phyloP scores from a whole-genome alignment of 139 green algal genomes.

The Yamagishiella unicocca region DNA sequence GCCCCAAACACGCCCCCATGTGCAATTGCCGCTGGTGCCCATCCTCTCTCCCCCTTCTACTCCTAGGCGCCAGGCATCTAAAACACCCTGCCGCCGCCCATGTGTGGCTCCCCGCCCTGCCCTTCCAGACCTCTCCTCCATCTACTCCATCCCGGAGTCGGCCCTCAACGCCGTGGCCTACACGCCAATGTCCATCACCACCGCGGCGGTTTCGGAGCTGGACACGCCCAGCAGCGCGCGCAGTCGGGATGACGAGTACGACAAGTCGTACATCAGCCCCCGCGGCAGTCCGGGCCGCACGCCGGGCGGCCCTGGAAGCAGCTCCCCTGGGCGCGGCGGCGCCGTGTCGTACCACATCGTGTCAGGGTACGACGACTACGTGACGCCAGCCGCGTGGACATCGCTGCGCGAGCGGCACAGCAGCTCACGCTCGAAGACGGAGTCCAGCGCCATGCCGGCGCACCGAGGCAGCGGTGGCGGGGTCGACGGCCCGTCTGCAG shows the following conservation, averaged over 20 bases:
- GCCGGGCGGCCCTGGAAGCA: too few relatives aligned
- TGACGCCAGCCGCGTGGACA: neutral
- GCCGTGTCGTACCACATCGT: neutral
- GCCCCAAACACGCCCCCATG: too few relatives aligned
- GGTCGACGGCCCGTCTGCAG: too few relatives aligned
- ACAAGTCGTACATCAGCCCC: slow-evolving; percentile 1
- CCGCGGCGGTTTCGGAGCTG: slow-evolving; percentile 30
- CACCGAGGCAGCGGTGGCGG: too few relatives aligned
- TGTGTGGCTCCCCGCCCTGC: neutral
- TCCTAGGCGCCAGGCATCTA: too few relatives aligned
- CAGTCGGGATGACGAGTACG: slow-evolving; percentile 9
- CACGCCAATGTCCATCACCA: slow-evolving; percentile 37
- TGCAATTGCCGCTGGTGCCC: neutral
- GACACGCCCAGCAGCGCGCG: slow-evolving; percentile 24
- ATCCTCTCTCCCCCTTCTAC: neutral
- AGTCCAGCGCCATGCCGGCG: neutral
- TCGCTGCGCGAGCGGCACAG: slow-evolving; percentile 32
- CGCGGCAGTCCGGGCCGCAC: neutral
- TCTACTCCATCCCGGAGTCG: slow-evolving; percentile 40
- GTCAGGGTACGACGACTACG: slow-evolving; percentile 39
- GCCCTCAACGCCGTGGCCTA: neutral
- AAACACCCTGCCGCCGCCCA: too few relatives aligned
- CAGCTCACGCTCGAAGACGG: neutral
- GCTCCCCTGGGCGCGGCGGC: too few relatives aligned
- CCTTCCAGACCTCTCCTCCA: slow-evolving; percentile 39